Evolutionary conservation across 2,329 filamentous ascomycete genomes (phyloP), one percentile per base, ranked within the genome.

Genomic region (Biscogniauxia mediterranea): DNA sequence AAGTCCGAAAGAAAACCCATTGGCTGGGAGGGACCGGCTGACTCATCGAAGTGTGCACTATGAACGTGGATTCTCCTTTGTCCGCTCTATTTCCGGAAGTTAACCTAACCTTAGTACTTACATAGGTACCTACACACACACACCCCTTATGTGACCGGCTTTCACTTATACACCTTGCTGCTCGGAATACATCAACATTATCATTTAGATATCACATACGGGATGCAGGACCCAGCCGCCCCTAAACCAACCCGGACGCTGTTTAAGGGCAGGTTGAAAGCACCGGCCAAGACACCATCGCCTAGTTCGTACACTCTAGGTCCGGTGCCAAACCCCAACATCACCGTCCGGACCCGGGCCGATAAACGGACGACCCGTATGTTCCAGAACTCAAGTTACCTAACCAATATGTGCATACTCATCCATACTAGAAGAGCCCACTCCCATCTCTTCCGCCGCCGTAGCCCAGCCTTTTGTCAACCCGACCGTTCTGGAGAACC

Each of bases 391-490:
- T 49, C 25, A 46, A 5, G 51, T 46, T 58, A 19, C 15, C 51
- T 19, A 26, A 49, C 23, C 38, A 28, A 66, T 58, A 52, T 58
- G 3, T 9, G 28, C 11, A 32, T 32, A 32, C 28, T 32, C 28
- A 32, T 9, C 7, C 20, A 25, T 55, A 52, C 54, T 55, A 74
- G 71, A 53, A 26, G 64, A 64, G 52, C 66, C 69, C 19, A 63
- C 64, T n/a, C 65, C 69, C 55, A 69, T 75, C 55, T 69, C 63
- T 2, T 70, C 71, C 20, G 66, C 54, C 5, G 70, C 69, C 9
- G 71, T 73, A 42, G 61, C 71, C 54, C 73, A 74, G 56, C 73
- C 73, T 4, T 75, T 75, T 61, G 70, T 75, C 56, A 70, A 75
- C 58, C 73, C 73, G 17, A 56, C 65, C 3, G 62, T 69, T 52